Evolutionary conservation across 2,329 filamentous ascomycete species (phyloP), one percentile per base, ranked within the genome.

Genomic region (Exophiala xenobiotica): DNA sequence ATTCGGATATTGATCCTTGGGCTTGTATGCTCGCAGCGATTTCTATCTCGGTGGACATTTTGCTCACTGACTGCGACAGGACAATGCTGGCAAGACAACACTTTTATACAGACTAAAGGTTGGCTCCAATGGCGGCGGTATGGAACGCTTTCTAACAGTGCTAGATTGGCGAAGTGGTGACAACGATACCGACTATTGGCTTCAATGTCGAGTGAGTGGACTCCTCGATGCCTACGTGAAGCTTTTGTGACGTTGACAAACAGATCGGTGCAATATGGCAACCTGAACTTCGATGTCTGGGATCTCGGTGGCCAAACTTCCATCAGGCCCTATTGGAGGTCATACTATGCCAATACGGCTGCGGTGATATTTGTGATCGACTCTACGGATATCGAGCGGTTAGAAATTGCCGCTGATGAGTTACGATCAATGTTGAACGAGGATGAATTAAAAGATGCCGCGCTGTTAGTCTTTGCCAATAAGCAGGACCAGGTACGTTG

Each of bases 351-450:
- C 68, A 97, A 99, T 76, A 99, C 93, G 0, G 92, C 93, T 23
- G 93, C 93, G 14, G 93, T 99, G 61, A 92, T 99, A 66, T 99
- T 99, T 76, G 93, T 99, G 56, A 92, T 99, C 67, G 93, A 99
- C 71, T 93, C 88, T 35, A 99, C 93, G 62, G 93, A 99, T 78
- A 95, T 97, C 67, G 92, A 97, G 67, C 87, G 93, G 59, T 75
- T 99, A 60, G 85, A 90, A 60, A 99, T 91, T 16, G 93, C 93
- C 2, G 85, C 90, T 2, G 93, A 97, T 68, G 93, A 99, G 73
- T 76, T 99, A 49, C 82, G 86, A 51, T 89, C 91, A 12, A 99
- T 99, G 93, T 74, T 99, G 58, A 95, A 95, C 67, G 93, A 99
- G 73, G 93, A 97, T 60, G 92, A 99, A 72, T 80, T 99, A 49